Conservation (phyloP, 345 rosid species). For the Raphanus sativus region DNA sequence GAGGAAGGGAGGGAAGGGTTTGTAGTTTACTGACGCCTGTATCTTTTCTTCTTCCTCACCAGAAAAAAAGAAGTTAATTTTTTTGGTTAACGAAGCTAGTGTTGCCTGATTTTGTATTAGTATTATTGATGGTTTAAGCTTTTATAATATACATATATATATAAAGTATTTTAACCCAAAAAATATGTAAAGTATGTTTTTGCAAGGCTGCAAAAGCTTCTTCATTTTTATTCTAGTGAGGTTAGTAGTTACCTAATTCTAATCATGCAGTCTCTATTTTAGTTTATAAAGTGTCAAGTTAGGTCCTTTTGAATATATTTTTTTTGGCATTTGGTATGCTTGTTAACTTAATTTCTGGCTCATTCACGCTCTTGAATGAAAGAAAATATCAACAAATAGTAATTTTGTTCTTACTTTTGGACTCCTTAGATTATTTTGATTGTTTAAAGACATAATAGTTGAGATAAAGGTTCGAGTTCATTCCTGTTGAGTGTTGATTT, state of each 20-base stretch:
- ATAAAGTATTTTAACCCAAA: no score
- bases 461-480: neutral
- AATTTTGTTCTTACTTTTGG: neutral
- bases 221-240: neutral
- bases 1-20: neutral
- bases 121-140: neutral
- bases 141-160: no score
- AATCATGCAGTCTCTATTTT: neutral
- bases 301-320: neutral
- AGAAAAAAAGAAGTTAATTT: neutral
- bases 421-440: neutral
- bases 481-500: neutral
- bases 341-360: neutral
- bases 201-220: neutral
- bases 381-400: neutral
- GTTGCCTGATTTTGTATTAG: neutral
- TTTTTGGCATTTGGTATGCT: neutral
- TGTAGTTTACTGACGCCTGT: neutral
- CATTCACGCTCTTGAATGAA: neutral
- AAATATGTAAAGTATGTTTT: neutral
- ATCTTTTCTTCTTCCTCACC: neutral
- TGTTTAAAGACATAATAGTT: neutral
- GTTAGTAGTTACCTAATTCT: conserved; percentile 3
- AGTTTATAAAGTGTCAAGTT: neutral
- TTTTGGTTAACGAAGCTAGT: neutral